Percentiles rank a stretch among this genome's conserved stretches.
Evolutionary conservation across 2,329 filamentous ascomycete species (phyloP).

Genomic region (Fusarium lyarnte): DNA sequence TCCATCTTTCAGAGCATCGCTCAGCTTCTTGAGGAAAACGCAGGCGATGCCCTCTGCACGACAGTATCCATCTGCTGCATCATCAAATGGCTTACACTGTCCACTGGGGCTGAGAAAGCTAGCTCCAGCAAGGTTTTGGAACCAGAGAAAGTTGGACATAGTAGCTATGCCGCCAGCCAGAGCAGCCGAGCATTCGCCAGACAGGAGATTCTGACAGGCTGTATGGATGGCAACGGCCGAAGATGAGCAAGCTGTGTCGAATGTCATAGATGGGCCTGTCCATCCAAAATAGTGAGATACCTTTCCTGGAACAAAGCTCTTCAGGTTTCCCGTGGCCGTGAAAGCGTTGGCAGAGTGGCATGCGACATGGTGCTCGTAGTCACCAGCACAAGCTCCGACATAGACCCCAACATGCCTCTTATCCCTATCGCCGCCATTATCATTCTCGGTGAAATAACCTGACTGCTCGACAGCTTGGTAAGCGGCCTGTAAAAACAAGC

Average conservation of each 20-base stretch:
- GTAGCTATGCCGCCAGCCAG: background rate
- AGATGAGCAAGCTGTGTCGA: background rate
- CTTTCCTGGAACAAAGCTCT: background rate
- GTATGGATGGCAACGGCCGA: background rate
- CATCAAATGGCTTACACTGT: background rate
- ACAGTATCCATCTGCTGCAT: background rate
- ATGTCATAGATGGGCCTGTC: background rate
- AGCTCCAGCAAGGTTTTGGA: background rate
- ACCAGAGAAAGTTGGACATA: background rate
- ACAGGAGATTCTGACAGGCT: background rate
- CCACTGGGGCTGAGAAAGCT: background rate
- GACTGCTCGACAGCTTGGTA: background rate
- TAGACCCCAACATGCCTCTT: background rate
- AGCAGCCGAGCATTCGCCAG: background rate
- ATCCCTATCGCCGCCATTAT: background rate
- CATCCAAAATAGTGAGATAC: background rate
- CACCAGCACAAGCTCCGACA: background rate
- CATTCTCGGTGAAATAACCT: background rate
- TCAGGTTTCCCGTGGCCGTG: background rate
- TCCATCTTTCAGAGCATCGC: background rate
- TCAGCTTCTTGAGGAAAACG: background rate
- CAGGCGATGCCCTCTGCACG: background rate
- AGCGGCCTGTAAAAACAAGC: background rate
- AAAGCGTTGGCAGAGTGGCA: background rate
- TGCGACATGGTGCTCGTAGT: background rate